Conservation (phyloP, 257 asterid species). For the Ocimum tenuiflorum region DNA sequence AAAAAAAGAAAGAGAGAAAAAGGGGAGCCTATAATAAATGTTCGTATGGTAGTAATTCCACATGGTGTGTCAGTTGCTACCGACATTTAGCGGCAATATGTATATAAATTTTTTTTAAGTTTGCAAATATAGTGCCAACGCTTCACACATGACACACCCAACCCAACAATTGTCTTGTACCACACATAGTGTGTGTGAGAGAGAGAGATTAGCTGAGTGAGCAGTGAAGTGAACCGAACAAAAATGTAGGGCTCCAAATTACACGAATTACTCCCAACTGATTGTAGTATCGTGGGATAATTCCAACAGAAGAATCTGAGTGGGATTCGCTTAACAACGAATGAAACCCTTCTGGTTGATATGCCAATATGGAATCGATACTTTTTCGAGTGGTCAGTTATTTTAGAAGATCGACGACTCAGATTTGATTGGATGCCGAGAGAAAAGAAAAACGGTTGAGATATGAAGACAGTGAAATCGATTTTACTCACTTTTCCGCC, state of each 20-base stretch:
- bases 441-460: slow-evolving; percentile 21
- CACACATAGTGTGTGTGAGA: not conserved
- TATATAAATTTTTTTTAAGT: slow-evolving; percentile 4
- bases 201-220: slow-evolving; percentile 24
- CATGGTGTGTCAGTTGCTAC: slow-evolving; percentile 34
- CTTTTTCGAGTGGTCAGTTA: not conserved
- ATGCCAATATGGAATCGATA: slow-evolving; percentile 16
- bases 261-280: not conserved
- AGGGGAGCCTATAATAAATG: too few relatives aligned
- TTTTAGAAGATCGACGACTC: slow-evolving; percentile 22
- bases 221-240: not conserved
- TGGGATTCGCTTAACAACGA: slow-evolving; percentile 18
- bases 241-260: slow-evolving; percentile 11
- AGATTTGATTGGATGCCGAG: not conserved
- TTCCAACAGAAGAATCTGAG: slow-evolving; percentile 26
- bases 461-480: slow-evolving; percentile 9
- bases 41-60: slow-evolving; percentile 25
- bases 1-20: too few relatives aligned
- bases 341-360: slow-evolving; percentile 35
- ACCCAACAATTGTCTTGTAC: not conserved
- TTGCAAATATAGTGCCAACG: slow-evolving; percentile 9
- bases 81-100: slow-evolving; percentile 33
- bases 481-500: slow-evolving; percentile 59
- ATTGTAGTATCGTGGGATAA: not conserved
- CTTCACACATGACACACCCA: slow-evolving; percentile 15